These are phyloP conservation scores for Friedmanniomyces simplex DNA, from an alignment of 495 filamentous ascomycete genomes.

Conservation along the genomic window DNA sequence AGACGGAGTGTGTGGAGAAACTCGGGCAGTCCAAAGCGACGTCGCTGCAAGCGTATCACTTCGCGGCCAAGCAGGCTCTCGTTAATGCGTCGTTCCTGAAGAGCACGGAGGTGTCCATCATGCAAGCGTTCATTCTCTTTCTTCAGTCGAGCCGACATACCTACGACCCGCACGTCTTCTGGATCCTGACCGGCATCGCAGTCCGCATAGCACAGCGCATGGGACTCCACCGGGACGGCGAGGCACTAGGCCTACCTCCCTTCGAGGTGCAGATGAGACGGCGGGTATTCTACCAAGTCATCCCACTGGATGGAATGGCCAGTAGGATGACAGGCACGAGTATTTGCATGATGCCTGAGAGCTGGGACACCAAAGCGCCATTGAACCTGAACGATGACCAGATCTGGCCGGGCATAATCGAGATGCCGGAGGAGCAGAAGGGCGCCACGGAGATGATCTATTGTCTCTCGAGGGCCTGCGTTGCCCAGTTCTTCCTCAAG, in stretches of 20 bases:
- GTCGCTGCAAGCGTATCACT: conserved; percentile 69
- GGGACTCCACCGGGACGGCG: conserved; percentile 21
- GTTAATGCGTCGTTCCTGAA: conserved; percentile 88
- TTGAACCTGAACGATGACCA: conserved; percentile 22
- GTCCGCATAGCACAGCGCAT: conserved; percentile 19
- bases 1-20: conserved; percentile 10
- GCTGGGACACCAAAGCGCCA: conserved; percentile 13
- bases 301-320: conserved; percentile 16
- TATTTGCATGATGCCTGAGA: background rate
- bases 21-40: conserved; percentile 47
- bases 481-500: conserved; percentile 1
- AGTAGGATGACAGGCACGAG: conserved; percentile 12
- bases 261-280: conserved; percentile 22
- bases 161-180: conserved; percentile 18
- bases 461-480: conserved; percentile 9
- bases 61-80: conserved; percentile 11
- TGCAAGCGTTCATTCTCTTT: conserved; percentile 32
- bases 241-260: conserved; percentile 10
- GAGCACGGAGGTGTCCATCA: conserved; percentile 98
- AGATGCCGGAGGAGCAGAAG: conserved; percentile 2
- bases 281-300: conserved; percentile 21
- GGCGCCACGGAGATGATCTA: conserved; percentile 22
- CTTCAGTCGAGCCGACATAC: conserved; percentile 8
- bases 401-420: conserved; percentile 15
- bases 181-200: conserved; percentile 19